Evolutionary conservation across 1,139 yeast genomes (phyloP), one percentile per base, ranked within the genome.

Genomic region (Yamadazyma diddensiae): DNA sequence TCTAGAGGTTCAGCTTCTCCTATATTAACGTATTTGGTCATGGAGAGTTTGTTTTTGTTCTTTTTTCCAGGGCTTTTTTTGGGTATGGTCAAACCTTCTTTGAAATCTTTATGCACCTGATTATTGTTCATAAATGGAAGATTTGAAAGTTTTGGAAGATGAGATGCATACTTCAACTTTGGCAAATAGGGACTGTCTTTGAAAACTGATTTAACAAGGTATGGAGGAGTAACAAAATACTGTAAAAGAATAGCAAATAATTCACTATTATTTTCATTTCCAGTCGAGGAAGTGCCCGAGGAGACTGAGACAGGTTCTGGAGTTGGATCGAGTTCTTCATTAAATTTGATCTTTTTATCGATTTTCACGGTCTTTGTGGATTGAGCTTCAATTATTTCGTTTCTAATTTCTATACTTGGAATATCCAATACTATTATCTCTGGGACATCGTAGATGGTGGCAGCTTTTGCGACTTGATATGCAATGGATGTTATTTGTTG

Each of bases 181-280:
- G 65, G 60, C 37, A 69, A 67, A 41, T 50, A 53, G 28, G 53
- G 49, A 37, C 46, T 50, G 15, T 48, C 39, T 21, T 53, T 51
- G 58, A 88, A 84, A 7, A 82, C 69, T 1, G 80, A 60, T 41
- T 79, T 78, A 15, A 82, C 73, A 24, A 88, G 65, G 50, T 88
- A 86, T 30, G 90, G 85, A 1, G 97, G 97, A 0, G 97, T 88
- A 11, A 88, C 77, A 49, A 86, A 86, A 51, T 66, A 88, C 52
- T 87, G 95, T 34, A 88, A 62, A 33, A 88, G 64, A 2, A 82
- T 69, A 1, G 94, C 94, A 28, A 86, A 66, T 12, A 79, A 50
- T 50, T 80, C 58, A 0, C 79, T 62, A 30, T 73, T 65, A 24
- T 66, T 50, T 13, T 33, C 41, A 34, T 40, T 37, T 5, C 5